Base-by-base conservation (phyloP, 495 filamentous ascomycete species). In the Chaetomium fimeti region DNA sequence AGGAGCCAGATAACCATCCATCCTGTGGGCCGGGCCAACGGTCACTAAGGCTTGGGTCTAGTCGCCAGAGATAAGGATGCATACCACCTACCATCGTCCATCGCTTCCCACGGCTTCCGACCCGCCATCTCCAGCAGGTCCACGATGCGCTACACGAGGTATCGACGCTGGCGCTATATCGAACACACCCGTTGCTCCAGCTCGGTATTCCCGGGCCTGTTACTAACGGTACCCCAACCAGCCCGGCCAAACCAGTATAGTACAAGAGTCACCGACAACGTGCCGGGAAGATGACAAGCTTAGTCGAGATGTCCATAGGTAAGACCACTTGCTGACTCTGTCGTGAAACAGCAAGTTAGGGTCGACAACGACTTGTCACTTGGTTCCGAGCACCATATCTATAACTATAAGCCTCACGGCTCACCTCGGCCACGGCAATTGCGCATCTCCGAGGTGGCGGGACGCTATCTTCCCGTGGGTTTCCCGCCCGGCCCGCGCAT, bases 381-480 rank as follows among this genome's bases (percentile, higher is more conserved):
- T 7, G 25, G 28, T 53, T 12, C 52, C 22, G 52, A 38, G 52
- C 15, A 16, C 28, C 52, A 55, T 9, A 55, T 55, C 52, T 22
- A 20, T 20, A n/a, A n/a, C n/a, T n/a, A 55, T 28, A 36, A 13
- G 27, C 25, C 24, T 13, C 52, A 36, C 27, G 27, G 49, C 24
- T 16, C 7, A n/a, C 28, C 47, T 40, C 28, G 15, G 3, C n/a
- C 28, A 60, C 45, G 2, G 12, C 18, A 52, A 51, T 38, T 25
- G 43, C 38, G 58, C 45, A 60, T 60, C 47, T 60, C 58, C 58
- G 58, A 60, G 58, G 58, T 28, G 27, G 8, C 20, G 45, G 47
- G 28, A 48, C 58, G 25, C 58, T 60, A 48, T 59, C 57, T 59
- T 16, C 6, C 32, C 20, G 4, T 1, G 9, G 8, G 47, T 38